Conservation (phyloP, 345 rosid genomes). For the Hirschfeldia incana region DNA sequence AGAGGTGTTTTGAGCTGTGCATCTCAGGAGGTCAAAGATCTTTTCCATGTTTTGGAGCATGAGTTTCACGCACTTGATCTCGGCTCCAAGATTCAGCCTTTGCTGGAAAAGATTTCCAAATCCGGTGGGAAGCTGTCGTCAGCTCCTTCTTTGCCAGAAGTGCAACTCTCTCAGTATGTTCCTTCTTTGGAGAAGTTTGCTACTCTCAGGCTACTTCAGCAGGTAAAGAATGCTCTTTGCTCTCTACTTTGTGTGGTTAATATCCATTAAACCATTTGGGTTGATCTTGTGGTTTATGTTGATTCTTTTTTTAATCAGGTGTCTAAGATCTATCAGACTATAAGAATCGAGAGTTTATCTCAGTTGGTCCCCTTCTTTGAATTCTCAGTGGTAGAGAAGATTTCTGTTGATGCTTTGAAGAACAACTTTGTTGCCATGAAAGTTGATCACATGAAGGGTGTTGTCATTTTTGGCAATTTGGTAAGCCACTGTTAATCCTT, state of each 20-base stretch:
- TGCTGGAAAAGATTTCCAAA: conserved; percentile 72
- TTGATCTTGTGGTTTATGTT: no score
- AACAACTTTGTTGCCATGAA: conserved; percentile 79
- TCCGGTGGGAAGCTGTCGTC: conserved; percentile 85
- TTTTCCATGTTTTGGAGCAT: conserved; percentile 82
- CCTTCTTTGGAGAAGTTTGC: conserved; percentile 83
- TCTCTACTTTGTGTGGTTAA: background rate
- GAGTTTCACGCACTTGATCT: conserved; percentile 85
- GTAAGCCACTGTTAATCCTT: conserved; percentile 45
- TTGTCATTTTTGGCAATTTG: conserved; percentile 63
- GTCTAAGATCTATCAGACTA: conserved; percentile 81
- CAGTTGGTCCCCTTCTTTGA: conserved; percentile 84
- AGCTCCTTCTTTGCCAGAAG: conserved; percentile 87
- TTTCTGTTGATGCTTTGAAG: conserved; percentile 91
- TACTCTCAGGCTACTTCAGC: conserved; percentile 85
- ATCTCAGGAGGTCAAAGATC: conserved; percentile 91
- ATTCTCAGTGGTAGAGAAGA: conserved; percentile 81
- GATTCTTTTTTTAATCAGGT: conserved; percentile 45
- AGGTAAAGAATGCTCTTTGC: conserved; percentile 49
- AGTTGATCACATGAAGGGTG: conserved; percentile 82
- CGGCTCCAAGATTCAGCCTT: conserved; percentile 71
- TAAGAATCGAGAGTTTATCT: conserved; percentile 75
- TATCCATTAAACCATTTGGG: background rate
- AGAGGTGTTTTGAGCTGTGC: conserved; percentile 94
- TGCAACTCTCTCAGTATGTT: conserved; percentile 78